These are phyloP conservation scores for Psilocybe subaeruginosa DNA, from an alignment of 768 basidiomycete species.

Conservation along the genomic window DNA sequence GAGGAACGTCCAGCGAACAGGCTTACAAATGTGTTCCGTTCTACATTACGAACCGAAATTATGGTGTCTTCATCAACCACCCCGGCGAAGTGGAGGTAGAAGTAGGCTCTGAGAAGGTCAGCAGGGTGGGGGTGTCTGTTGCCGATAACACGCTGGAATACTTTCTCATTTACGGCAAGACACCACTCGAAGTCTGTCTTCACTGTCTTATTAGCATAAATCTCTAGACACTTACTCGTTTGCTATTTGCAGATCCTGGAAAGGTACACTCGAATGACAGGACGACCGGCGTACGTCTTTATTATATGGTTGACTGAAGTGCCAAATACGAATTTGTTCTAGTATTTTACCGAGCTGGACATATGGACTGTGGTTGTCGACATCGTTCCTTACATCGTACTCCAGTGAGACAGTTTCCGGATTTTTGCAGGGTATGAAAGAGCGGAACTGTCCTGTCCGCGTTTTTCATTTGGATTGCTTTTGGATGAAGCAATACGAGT, in stretches of 20 bases:
- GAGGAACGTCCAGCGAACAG: constrained; percentile 72
- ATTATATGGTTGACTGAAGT: not conserved
- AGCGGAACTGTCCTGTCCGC: constrained; percentile 62
- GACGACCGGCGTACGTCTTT: constrained; percentile 53
- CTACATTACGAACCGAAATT: constrained; percentile 70
- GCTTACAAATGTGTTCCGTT: constrained; percentile 72
- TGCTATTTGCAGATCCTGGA: constrained; percentile 50
- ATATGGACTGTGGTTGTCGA: constrained; percentile 78
- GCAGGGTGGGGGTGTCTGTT: constrained; percentile 65
- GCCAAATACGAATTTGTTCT: constrained; percentile 9
- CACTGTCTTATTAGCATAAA: not conserved
- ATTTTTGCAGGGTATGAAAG: constrained; percentile 73
- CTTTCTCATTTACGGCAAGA: constrained; percentile 71
- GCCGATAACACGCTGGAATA: constrained; percentile 68
- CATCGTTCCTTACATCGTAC: constrained; percentile 75
- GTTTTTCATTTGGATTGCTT: constrained; percentile 82
- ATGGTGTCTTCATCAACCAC: constrained; percentile 79
- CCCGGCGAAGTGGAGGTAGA: constrained; percentile 79
- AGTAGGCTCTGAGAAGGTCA: constrained; percentile 67
- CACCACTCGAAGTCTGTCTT: constrained; percentile 57
- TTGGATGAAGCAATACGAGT: constrained; percentile 76
- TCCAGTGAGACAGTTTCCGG: constrained; percentile 68
- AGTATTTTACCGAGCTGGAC: constrained; percentile 74
- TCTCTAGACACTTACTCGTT: not conserved
- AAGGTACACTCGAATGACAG: constrained; percentile 62